Evolutionary conservation across 495 filamentous ascomycete genomes (phyloP).

Genomic region (Aspergillus olivimuriae): DNA sequence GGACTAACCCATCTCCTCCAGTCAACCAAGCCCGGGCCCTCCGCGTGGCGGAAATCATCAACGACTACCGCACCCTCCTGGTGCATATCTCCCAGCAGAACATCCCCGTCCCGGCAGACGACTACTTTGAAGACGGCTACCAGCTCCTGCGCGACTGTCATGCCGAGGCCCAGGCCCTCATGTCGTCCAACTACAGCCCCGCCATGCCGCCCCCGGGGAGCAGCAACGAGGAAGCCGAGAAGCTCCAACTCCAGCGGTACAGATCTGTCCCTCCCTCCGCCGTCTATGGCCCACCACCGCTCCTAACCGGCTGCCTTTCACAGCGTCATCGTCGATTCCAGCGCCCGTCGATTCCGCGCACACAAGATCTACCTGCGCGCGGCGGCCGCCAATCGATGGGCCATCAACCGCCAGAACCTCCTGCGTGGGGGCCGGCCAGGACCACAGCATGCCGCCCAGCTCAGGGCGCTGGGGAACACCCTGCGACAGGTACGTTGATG

Average conservation of each 20-base stretch:
- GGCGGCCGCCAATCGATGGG: conserved; percentile 72
- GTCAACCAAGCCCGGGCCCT: conserved; percentile 79
- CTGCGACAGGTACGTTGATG: conserved; percentile 58
- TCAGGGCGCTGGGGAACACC: conserved; percentile 53
- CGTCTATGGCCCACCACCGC: not conserved
- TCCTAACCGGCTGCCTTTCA: not conserved
- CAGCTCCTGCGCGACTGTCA: conserved; percentile 67
- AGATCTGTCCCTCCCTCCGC: no score
- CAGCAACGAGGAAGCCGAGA: conserved; percentile 61
- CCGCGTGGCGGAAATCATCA: conserved; percentile 76
- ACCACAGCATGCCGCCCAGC: conserved; percentile 47
- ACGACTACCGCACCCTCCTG: conserved; percentile 78
- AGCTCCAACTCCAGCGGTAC: conserved; percentile 70
- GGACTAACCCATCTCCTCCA: conserved; percentile 35
- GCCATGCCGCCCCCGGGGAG: conserved; percentile 40
- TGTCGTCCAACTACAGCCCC: conserved; percentile 62
- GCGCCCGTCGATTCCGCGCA: conserved; percentile 72
- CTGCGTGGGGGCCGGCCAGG: conserved; percentile 59
- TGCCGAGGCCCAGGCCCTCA: conserved; percentile 66
- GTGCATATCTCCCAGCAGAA: conserved; percentile 69
- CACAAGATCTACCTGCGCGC: conserved; percentile 81
- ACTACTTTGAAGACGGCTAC: conserved; percentile 76
- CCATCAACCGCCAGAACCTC: conserved; percentile 61
- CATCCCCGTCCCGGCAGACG: conserved; percentile 49
- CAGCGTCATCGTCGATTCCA: conserved; percentile 74